Base-by-base conservation (phyloP, 2,329 filamentous ascomycete genomes). In the Herpotrichia juniperi region DNA sequence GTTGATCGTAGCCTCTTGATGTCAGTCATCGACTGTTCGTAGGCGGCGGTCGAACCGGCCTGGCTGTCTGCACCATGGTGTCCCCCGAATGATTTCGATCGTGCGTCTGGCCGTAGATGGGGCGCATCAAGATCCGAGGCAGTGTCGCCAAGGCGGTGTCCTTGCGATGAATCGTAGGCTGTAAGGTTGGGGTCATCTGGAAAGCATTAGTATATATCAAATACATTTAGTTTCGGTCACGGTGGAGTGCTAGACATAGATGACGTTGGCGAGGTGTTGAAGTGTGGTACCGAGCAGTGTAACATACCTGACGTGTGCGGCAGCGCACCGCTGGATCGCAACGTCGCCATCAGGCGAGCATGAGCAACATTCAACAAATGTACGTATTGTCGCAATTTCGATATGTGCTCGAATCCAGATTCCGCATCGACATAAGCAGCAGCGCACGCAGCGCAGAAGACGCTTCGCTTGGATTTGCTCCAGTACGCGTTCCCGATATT, bases 1-100 rank as follows among this genome's bases (percentile, higher is more conserved):
- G 93, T 97, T 56, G 94, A 97, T 59, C 93, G 87, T 53, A 99
- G 77, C 56, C 94, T 85, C 65, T 92, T 88, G 69, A 99, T 94
- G 75, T 99, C 94, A 61, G 94, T 96, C 62, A 99, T 87, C 42
- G 93, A 96, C 76, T 93, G 96, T 77, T 97, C 93, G 70, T 97
- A 94, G 24, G 90, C 91, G 14, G 71, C 65, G 28, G 66, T 72
- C 46, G 89, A 91, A 64, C 87, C 71, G 32, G 87, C 71, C 50
- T 85, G 82, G 26, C 78, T 79, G 45, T 87, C 86, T 49, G 76
- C 78, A 51, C 81, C 74, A 56, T 73, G 73, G 16, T 84, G 83
- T 21, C 86, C 88, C 39, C 84, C 84, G 69, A 88, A 88, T 2
- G 88, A 91, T 64, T 88, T 90, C 16, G 91, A 92, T 49, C 90